These are phyloP conservation scores for Marchantia polymorpha DNA, from an alignment of 225 moss, liverwort and hornwort genomes.

Conservation along the genomic window DNA sequence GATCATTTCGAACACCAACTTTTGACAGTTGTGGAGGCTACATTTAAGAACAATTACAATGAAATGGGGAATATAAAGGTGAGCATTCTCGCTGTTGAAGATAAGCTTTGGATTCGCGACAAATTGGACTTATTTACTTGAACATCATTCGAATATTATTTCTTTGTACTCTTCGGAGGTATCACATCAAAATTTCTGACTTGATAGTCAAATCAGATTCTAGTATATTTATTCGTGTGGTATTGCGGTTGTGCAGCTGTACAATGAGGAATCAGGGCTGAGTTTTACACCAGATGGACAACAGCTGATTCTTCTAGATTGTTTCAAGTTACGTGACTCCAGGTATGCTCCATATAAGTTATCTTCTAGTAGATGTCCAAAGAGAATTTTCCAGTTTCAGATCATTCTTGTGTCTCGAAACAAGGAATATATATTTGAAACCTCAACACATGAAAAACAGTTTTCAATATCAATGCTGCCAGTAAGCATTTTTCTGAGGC, in stretches of 20 bases:
- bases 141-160: not conserved
- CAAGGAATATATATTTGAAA: too few relatives aligned
- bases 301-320: constrained; percentile 31
- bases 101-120: not conserved
- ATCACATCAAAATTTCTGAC: too few relatives aligned
- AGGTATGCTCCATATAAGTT: constrained; percentile 16
- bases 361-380: not conserved
- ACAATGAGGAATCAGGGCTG: constrained; percentile 30
- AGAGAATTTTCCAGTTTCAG: not conserved
- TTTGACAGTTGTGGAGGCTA: constrained; percentile 11
- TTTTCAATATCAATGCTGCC: too few relatives aligned
- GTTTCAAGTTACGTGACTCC: constrained; percentile 24
- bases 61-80: constrained; percentile 11
- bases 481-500: too few relatives aligned
- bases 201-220: too few relatives aligned
- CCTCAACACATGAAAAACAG: too few relatives aligned
- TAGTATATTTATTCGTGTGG: not conserved
- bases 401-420: not conserved
- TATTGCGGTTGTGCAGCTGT: constrained; percentile 16
- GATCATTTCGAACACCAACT: constrained; percentile 13
- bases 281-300: constrained; percentile 42
- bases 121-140: not conserved
- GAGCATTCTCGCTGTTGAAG: not conserved
- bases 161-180: not conserved
- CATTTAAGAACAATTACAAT: constrained; percentile 1